Evolutionary conservation across 495 filamentous ascomycete genomes (phyloP).

Genomic region (Hypomontagnella monticulosa): DNA sequence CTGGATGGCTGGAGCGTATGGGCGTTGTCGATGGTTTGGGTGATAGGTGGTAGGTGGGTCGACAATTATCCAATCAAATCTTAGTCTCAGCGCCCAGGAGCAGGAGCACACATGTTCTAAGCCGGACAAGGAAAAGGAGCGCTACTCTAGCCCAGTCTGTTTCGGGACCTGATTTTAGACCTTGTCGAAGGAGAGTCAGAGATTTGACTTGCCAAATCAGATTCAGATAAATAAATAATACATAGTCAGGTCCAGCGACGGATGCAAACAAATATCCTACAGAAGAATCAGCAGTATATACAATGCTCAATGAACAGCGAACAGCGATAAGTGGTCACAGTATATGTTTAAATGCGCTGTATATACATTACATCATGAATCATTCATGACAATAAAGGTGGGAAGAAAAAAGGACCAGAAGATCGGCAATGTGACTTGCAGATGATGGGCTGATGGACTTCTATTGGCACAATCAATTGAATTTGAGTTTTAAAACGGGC

Average conservation of each 20-base stretch:
- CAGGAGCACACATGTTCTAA: conserved; percentile 21
- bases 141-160: conserved; percentile 17
- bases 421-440: conserved; percentile 41
- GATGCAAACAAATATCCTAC: neutral
- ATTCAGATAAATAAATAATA: neutral
- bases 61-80: conserved; percentile 29
- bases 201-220: neutral
- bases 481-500: conserved; percentile 22
- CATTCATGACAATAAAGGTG: conserved; percentile 29
- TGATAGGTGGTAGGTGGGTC: conserved; percentile 30
- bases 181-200: conserved; percentile 1
- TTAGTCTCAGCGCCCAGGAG: conserved; percentile 15
- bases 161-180: conserved; percentile 35
- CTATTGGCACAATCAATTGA: conserved; percentile 17
- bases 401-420: conserved; percentile 19
- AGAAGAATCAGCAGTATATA: neutral
- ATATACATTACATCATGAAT: conserved; percentile 37
- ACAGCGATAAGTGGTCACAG: no score
- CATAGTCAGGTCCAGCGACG: no score
- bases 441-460: conserved; percentile 20
- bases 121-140: conserved; percentile 29
- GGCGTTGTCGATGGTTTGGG: conserved; percentile 13
- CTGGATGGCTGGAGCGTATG: conserved; percentile 35
- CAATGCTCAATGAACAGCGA: no score
- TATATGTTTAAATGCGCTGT: conserved; percentile 4